Evolutionary conservation across 176 grass and related monocot genomes (phyloP).

Genomic region (Oryza brachyantha): DNA sequence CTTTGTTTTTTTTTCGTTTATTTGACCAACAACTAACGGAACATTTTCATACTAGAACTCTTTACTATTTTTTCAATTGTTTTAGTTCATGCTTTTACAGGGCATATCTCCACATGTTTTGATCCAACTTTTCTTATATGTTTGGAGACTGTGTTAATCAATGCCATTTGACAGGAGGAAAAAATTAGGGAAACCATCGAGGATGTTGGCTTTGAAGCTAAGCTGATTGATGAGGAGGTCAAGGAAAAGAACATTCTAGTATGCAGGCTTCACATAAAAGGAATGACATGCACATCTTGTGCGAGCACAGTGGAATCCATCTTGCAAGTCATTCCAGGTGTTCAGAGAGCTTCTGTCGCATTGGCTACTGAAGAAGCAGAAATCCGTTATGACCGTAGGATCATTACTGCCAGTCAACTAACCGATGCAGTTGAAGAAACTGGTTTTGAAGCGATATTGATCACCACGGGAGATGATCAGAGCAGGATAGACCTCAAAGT

Average conservation of each 20-base stretch:
- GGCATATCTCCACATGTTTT: not conserved
- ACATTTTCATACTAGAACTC: not conserved
- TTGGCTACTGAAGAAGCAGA: constrained; percentile 93
- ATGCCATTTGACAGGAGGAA: constrained; percentile 55
- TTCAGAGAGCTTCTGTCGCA: constrained; percentile 77
- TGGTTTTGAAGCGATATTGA: constrained; percentile 71
- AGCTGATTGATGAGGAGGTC: constrained; percentile 66
- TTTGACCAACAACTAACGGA: not conserved
- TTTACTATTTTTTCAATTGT: not conserved
- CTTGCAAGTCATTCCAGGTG: constrained; percentile 62
- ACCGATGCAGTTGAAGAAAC: constrained; percentile 60
- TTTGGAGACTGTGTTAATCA: constrained; percentile 28
- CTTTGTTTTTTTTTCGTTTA: not conserved
- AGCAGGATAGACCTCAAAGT: constrained; percentile 78
- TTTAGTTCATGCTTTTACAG: not conserved
- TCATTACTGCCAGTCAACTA: constrained; percentile 46
- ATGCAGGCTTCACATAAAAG: constrained; percentile 89
- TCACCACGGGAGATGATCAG: constrained; percentile 81
- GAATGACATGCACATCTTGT: constrained; percentile 91
- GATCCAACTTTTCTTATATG: constrained; percentile 1
- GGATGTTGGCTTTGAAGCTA: constrained; percentile 79
- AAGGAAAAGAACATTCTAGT: constrained; percentile 64
- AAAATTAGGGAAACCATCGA: constrained; percentile 84
- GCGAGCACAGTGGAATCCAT: constrained; percentile 62
- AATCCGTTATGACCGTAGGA: constrained; percentile 63